Conservation (phyloP, 257 asterid genomes). For the Leonotis leonurus region DNA sequence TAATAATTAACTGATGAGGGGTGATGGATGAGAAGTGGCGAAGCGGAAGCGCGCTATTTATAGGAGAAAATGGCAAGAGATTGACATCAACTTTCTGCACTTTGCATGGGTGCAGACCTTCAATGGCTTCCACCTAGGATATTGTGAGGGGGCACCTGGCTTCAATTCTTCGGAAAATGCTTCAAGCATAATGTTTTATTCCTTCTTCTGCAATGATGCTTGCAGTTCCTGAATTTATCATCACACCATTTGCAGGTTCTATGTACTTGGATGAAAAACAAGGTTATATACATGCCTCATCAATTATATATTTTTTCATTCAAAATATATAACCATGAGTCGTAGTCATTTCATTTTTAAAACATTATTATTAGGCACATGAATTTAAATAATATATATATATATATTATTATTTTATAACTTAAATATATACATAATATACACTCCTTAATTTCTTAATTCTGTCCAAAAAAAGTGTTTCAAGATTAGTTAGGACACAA, state of each 20-base stretch:
- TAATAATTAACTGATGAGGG: too few species aligned
- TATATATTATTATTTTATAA: too few species aligned
- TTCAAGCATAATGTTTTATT: neutral
- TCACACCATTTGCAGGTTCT: neutral
- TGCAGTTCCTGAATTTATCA: neutral
- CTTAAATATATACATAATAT: too few species aligned
- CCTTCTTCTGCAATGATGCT: neutral
- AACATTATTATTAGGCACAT: too few species aligned
- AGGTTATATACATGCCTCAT: neutral
- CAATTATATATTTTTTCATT: too few species aligned
- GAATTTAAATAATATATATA: too few species aligned
- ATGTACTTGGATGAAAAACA: neutral
- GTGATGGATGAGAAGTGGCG: conserved; percentile 32
- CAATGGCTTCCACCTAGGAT: conserved; percentile 35
- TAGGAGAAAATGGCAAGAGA: conserved; percentile 4
- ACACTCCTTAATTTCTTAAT: too few species aligned
- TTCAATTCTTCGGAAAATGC: neutral
- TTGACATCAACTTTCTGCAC: conserved; percentile 21
- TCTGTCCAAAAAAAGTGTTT: too few species aligned
- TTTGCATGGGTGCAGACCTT: conserved; percentile 32
- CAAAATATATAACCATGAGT: too few species aligned
- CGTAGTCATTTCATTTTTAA: too few species aligned
- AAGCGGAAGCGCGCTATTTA: conserved; percentile 22
- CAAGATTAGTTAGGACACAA: too few species aligned
- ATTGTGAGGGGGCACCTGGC: conserved; percentile 20